Conservation (phyloP, 768 basidiomycete genomes). For the Crepidotus variabilis region DNA sequence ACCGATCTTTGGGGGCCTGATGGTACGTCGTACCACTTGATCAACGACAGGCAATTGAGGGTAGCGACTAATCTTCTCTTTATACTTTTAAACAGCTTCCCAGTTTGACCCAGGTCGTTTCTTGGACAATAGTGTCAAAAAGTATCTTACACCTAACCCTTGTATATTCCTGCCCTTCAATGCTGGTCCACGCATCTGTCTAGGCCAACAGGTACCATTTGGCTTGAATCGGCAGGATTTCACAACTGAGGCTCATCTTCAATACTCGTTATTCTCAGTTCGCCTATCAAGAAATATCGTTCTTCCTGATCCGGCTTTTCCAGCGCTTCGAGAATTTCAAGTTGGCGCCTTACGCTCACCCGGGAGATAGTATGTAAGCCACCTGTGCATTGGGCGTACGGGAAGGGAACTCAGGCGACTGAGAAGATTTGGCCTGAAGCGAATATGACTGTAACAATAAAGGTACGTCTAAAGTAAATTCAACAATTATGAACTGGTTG, state of each 20-base stretch:
- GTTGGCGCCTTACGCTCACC: constrained; percentile 43
- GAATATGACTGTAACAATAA: constrained; percentile 52
- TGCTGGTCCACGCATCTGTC: constrained; percentile 55
- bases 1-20: constrained; percentile 72
- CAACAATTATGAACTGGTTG: constrained; percentile 7
- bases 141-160: no score
- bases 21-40: constrained; percentile 31
- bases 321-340: constrained; percentile 50
- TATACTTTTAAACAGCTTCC: constrained; percentile 34
- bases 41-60: background rate
- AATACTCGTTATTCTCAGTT: constrained; percentile 36
- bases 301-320: constrained; percentile 59
- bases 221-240: background rate
- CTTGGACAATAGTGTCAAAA: constrained; percentile 62
- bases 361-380: constrained; percentile 41
- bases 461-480: constrained; percentile 32
- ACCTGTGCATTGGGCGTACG: constrained; percentile 42
- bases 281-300: constrained; percentile 60
- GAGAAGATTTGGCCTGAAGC: constrained; percentile 50
- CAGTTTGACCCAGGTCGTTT: constrained; percentile 73
- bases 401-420: constrained; percentile 41
- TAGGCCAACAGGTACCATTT: constrained; percentile 49
- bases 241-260: background rate
- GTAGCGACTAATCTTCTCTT: no score
- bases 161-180: constrained; percentile 74